Evolutionary conservation across 768 basidiomycete genomes (phyloP), one percentile per base, ranked within the genome.

Genomic region (Myochromella boudieri): DNA sequence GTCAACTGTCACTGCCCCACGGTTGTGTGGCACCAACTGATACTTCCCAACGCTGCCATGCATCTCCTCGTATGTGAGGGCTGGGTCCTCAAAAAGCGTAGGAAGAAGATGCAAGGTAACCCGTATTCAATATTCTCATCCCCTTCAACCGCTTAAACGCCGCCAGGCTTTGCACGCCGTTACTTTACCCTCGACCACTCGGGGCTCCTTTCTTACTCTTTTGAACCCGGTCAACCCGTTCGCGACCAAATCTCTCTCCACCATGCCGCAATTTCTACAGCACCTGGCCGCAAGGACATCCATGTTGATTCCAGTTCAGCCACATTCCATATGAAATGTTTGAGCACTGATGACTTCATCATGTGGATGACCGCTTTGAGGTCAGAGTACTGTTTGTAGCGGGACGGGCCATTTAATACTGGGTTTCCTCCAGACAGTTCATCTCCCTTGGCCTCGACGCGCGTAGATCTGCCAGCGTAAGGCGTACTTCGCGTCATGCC

Each of bases 101-200:
- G 90, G 53, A 91, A 89, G 75, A 89, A 81, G 70, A 84, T 91
- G 85, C 91, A 92, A 72, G 90, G 90, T 84, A 29, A 31, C 27
- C 34, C 37, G 26, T 44, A 24, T 41, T 8, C 17, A n/a, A 28
- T 31, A 3, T 8, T 53, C 22, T 18, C 24, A 37, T 11, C 39
- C 38, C 20, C 24, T 33, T 24, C 41, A 1, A 39, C 41, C 22
- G 28, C 37, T 44, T 38, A 21, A 42, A 40, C 37, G 25, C 25
- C 37, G 32, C 50, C 61, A 91, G 91, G 91, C 8, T 92, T 89
- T 66, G 91, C 90, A 14, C 84, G 87, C 41, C 83, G 89, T 36
- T 90, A 89, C 67, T 92, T 93, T 57, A 77, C 77, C 27, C 71
- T 93, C 8, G 69, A 79, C 53, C 72, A 80, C 28, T 79, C 81